These are phyloP conservation scores for Suillus variegatus DNA, from an alignment of 768 basidiomycete genomes.

Conservation along the genomic window DNA sequence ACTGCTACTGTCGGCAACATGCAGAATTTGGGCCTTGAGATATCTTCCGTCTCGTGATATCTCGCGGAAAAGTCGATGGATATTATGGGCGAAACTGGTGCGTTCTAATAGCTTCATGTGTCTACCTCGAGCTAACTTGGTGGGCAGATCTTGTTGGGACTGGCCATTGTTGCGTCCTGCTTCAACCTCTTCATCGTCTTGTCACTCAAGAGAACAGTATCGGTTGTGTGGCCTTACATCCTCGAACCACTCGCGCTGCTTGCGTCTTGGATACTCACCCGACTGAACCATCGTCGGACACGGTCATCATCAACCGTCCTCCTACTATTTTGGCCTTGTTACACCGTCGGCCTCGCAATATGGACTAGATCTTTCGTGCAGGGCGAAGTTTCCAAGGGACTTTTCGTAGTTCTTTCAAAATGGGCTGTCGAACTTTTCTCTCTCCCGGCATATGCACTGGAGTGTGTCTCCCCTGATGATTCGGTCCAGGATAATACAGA, in stretches of 20 bases:
- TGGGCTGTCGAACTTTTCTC: conserved; percentile 45
- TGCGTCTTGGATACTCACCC: conserved; percentile 52
- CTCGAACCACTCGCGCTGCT: conserved; percentile 60
- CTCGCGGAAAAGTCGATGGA: conserved; percentile 48
- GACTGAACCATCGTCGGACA: conserved; percentile 69
- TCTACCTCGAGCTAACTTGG: background rate
- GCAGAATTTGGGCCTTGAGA: conserved; percentile 36
- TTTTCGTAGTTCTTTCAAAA: conserved; percentile 46
- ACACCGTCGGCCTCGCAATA: conserved; percentile 48
- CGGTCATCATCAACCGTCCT: conserved; percentile 70
- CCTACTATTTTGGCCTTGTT: conserved; percentile 83
- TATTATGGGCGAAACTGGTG: conserved; percentile 69
- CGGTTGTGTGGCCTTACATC: conserved; percentile 51
- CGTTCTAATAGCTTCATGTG: conserved; percentile 26
- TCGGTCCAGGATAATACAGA: conserved; percentile 49
- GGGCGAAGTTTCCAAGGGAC: conserved; percentile 31
- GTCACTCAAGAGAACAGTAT: conserved; percentile 33
- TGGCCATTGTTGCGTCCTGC: conserved; percentile 50
- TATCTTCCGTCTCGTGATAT: conserved; percentile 30
- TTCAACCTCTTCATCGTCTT: conserved; percentile 43
- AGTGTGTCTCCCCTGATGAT: conserved; percentile 67
- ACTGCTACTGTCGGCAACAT: conserved; percentile 44
- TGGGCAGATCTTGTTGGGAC: conserved; percentile 46
- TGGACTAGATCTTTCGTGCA: conserved; percentile 62
- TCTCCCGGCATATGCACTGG: conserved; percentile 58